Evolutionary conservation across 495 filamentous ascomycete species (phyloP), one percentile per base, ranked within the genome.

Genomic region (Daldinia caldariorum): DNA sequence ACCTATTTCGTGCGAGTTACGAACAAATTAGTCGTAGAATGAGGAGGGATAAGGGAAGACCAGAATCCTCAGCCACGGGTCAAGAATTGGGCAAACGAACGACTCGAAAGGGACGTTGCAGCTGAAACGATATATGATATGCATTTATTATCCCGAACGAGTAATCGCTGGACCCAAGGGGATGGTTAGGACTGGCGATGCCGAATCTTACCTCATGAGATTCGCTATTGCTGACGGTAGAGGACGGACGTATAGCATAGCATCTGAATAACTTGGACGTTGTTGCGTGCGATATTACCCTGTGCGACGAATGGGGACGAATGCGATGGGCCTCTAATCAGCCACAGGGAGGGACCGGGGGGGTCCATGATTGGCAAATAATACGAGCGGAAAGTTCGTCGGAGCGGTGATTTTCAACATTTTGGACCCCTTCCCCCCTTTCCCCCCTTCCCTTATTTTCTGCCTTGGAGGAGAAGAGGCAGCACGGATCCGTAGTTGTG

Each of bases 281-380:
- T 14, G 57, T 57, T 47, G 53, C 20, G 16, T 47, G 53, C 20
- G 16, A 55, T 18, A 37, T 58, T 26, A 43, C 50, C 55, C 45
- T 31, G 38, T 38, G n/a, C n/a, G n/a, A n/a, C n/a, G n/a, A n/a
- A n/a, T n/a, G 41, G 49, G 41, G 39, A 57, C 20, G 47, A 57
- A 43, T 16, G 39, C 51, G 61, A 43, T 16, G 39, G 57, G 61
- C 43, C 31, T 29, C 32, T 58, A 1, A 34, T 74, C 67, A 76
- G 74, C 74, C 74, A 76, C 71, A 67, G 32, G 13, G 31, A 9
- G 9, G 3, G 31, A 53, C 68, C 22, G 55, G 74, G 74, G 39
- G 55, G 74, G 74, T 34, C 60, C 43, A 53, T 67, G 72, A 75
- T 75, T 77, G 72, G 72, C 22, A 16, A 43, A 51, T 41, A 58